Base-by-base conservation (phyloP, 2,329 filamentous ascomycete genomes). In the Colletotrichum tropicicola region DNA sequence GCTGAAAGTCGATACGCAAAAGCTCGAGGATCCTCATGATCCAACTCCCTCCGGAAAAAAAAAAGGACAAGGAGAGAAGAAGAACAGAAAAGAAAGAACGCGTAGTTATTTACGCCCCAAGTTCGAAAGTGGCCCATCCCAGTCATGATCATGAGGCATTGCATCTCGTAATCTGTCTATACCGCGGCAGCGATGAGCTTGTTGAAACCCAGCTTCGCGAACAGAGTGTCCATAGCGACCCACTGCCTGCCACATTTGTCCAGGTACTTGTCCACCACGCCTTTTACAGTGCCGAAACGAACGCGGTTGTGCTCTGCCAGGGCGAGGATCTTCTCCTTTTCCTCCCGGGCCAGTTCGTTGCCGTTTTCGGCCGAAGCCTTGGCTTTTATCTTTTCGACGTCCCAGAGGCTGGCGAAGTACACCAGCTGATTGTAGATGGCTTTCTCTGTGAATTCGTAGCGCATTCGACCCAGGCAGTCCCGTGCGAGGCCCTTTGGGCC, bases 391-490 rank as follows among this genome's bases (percentile, higher is more conserved):
- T 92, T 93, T 67, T 98, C 94, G 3, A 97, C 91, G 77, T 99
- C 94, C 83, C 94, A 99, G 59, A 98, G 79, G 51, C 86, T 86
- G 28, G 91, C 87, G 75, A 94, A 92, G 80, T 97, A 99, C 58
- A 98, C 81, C 41, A 99, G 84, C 79, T 99, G 96, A 77, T 97
- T 98, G 81, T 98, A 98, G 64, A 98, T 86, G 72, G 91, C 91
- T 79, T 96, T 95, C 80, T 98, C 96, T 1, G 87, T 85, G 73
- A 92, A 91, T 79, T 97, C 94, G 75, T 94, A 98, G 21, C 87
- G 83, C 94, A 99, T 98, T 52, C 88, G 88, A 19, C 96, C 96
- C 4, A 90, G 82, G 76, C 96, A 99, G 59, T 93, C 94, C 59
- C 90, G 87, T 0, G 92, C 95, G 3, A 96, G 89, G 2, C 94